A percentile compares a stretch with the other conserved stretches of the same genome.
Evolutionary conservation across 352 stramenopile genomes (phyloP).

Genomic region (Paralagenidium karlingii): DNA sequence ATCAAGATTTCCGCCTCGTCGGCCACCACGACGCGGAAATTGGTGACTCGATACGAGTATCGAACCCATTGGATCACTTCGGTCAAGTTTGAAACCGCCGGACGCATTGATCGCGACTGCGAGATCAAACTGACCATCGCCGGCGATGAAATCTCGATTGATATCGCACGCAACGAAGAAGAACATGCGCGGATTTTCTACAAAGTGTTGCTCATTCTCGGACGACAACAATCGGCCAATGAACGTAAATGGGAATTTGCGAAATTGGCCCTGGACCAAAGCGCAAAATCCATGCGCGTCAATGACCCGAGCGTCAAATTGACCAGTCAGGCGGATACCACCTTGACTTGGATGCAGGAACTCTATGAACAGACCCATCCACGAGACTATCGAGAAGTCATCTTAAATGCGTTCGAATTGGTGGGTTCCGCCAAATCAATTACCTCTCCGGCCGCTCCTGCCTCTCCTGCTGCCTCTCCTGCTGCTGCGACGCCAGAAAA

Average conservation of each 20-base stretch:
- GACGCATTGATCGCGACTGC: constrained; percentile 31
- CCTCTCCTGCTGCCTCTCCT: no score
- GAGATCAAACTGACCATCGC: constrained; percentile 49
- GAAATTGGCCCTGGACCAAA: constrained; percentile 23
- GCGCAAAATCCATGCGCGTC: constrained; percentile 22
- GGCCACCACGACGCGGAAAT: constrained; percentile 32
- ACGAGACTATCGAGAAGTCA: constrained; percentile 40
- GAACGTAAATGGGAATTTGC: constrained; percentile 29
- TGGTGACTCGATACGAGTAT: constrained; percentile 33
- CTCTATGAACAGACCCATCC: constrained; percentile 32
- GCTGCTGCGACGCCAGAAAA: not conserved
- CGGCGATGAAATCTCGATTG: constrained; percentile 22
- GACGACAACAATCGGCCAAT: constrained; percentile 24
- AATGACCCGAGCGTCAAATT: constrained; percentile 24
- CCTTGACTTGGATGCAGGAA: constrained; percentile 25
- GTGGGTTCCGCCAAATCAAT: constrained; percentile 13
- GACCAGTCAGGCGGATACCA: constrained; percentile 24
- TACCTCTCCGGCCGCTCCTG: no score
- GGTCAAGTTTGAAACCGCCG: constrained; percentile 33
- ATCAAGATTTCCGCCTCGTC: constrained; percentile 14
- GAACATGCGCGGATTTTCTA: constrained; percentile 18
- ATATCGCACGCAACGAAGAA: constrained; percentile 29
- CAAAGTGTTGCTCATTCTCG: constrained; percentile 39
- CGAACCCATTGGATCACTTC: constrained; percentile 11
- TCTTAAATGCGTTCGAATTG: constrained; percentile 22